Base-by-base conservation (phyloP, 768 basidiomycete species). In the Mycena alexandri region DNA sequence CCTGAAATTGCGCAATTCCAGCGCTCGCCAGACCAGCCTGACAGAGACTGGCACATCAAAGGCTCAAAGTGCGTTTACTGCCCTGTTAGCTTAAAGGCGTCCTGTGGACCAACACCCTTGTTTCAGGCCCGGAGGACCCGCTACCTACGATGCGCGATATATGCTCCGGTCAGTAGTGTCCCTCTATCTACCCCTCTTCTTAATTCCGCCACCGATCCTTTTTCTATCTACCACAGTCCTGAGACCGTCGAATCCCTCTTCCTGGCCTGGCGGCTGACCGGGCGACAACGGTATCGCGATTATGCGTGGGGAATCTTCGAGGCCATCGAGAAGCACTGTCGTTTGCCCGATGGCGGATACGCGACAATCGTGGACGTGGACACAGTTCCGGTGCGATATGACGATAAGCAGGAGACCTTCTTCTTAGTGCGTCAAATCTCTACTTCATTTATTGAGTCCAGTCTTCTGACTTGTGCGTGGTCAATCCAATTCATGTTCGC, bases 371-470 rank as follows among this genome's bases (percentile, higher is more conserved):
- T 84, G 57, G 90, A 93, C 72, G 92, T 93, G 29, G 90, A 93
- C 75, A 78, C 81, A 48, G 77, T 89, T 8, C 90, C 89, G 6
- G 86, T 81, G 17, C 76, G 76, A 71, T 77, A 81, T 48, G 86
- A 88, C 44, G 92, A 93, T 75, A 87, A 90, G 75, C 93, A 93
- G 90, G 92, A 93, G 78, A 92, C 93, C 21, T 93, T 93, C 79
- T 84, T 91, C 78, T 81, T 93, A 81, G 89, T 90, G 64, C 41
- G 86, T 73, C 21, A 21, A 46, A 22, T 50, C 33, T 60, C 51
- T 25, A 22, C n/a, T n/a, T 43, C 29, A 29, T 14, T 24, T 43
- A 24, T 46, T 44, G n/a, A n/a, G n/a, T n/a, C n/a, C n/a, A n/a
- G n/a, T n/a, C n/a, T n/a, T n/a, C n/a, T n/a, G n/a, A n/a, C n/a